Evolutionary conservation across 129 eudicot genomes (phyloP), one percentile per base, ranked within the genome.

Genomic region (Silybum marianum): DNA sequence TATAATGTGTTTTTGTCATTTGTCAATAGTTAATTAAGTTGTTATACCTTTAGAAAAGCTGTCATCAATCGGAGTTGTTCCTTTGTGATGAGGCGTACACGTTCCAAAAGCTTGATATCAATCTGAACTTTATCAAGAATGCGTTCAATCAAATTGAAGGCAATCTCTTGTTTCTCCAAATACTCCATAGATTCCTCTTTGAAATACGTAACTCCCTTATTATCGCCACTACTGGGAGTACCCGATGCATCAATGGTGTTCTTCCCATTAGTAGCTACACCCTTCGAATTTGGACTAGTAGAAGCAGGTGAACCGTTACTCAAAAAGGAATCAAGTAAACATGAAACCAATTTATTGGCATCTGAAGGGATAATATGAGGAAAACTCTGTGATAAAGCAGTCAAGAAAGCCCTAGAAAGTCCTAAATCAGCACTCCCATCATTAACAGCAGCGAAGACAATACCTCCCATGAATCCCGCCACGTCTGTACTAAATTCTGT

Each of bases 151-250:
- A 96, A 82, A 19, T 85, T 93, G 68, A 91, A 88, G 3, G 92
- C 90, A 62, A 86, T 91, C 82, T 91, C 99, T 77, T 96, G 95
- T 79, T 85, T 91, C 83, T 93, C 98, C 51, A 96, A 88, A 62
- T 81, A 78, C 81, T 96, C 98, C 65, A 91, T 71, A 13, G 98
- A 36, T 80, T 93, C 99, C 69, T 90, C 92, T 83, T 90, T 93
- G 48, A 93, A 87, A 70, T 78, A 70, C 21, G 86, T 77, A 70
- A 16, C 84, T 63, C 79, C 83, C 73, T 44, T 83, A 18, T 63
- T 44, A 19, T 82, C 90, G 68, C 78, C 90, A 76, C 79, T 85
- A 58, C 40, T 73, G 22, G 78, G 23, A 63, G 82, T 90, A 63
- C 74, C 72, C 83, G 86, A 54, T 6, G 60, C 77, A 69, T 89